These are phyloP conservation scores for Neurospora intermedia DNA, from an alignment of 495 filamentous ascomycete genomes.

Conservation along the genomic window DNA sequence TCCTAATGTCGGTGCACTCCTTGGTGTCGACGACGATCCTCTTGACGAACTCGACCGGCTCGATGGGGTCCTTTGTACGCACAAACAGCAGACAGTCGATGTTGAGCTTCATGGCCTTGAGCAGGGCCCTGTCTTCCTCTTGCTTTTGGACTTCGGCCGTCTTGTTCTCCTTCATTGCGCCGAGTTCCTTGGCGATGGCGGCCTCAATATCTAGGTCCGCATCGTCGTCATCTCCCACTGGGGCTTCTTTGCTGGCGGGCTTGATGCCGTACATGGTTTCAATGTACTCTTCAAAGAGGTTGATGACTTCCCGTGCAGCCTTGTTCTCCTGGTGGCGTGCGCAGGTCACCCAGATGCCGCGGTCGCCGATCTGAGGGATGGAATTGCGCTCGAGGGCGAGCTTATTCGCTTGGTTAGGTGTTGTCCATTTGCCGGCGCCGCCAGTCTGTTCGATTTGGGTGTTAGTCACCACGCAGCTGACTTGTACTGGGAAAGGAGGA, in stretches of 20 bases:
- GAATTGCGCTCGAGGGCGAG: conserved; percentile 18
- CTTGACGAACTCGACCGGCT: conserved; percentile 71
- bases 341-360: conserved; percentile 84
- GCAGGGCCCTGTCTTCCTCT: conserved; percentile 30
- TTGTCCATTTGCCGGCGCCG: conserved; percentile 44
- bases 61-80: conserved; percentile 54
- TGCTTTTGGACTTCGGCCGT: conserved; percentile 17
- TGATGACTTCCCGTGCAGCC: conserved; percentile 59
- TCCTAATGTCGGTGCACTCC: conserved; percentile 27
- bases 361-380: conserved; percentile 60
- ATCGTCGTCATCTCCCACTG: conserved; percentile 18
- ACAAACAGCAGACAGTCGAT: conserved; percentile 69
- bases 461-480: neutral
- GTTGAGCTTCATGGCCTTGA: conserved; percentile 57
- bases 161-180: conserved; percentile 45
- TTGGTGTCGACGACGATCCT: conserved; percentile 59
- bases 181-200: conserved; percentile 69
- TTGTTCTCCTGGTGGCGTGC: conserved; percentile 68
- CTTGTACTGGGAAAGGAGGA: neutral
- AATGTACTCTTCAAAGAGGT: conserved; percentile 64
- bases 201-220: conserved; percentile 64
- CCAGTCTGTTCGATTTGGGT: conserved; percentile 26
- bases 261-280: conserved; percentile 47
- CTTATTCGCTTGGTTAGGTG: conserved; percentile 40
- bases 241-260: conserved; percentile 23